Evolutionary conservation across 139 green algal species (phyloP).

Genomic region (Coccomyxa sp.): DNA sequence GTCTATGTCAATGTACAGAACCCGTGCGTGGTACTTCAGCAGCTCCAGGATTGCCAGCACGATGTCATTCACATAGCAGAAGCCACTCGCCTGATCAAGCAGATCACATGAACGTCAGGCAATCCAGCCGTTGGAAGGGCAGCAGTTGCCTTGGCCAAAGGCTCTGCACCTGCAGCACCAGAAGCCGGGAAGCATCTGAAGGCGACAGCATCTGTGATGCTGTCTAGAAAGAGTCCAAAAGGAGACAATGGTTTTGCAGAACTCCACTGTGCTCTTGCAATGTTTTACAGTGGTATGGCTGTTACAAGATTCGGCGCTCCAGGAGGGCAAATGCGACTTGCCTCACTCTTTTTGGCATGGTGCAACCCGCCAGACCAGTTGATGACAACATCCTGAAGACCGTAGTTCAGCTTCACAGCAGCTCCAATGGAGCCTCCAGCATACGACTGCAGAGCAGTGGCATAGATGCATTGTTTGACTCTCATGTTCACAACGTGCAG

Average conservation of each 20-base stretch:
- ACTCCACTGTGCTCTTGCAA: no score
- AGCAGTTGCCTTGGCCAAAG: no score
- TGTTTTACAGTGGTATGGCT: no score
- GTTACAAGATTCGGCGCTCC: no score
- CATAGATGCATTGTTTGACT: neutral
- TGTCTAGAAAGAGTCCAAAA: no score
- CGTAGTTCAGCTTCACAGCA: constrained; percentile 87
- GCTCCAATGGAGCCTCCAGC: constrained; percentile 84
- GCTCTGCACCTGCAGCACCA: no score
- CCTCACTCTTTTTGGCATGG: constrained; percentile 89
- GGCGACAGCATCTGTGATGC: no score
- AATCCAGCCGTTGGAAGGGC: neutral
- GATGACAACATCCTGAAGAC: constrained; percentile 81
- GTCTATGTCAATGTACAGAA: constrained; percentile 85
- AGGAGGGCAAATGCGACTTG: no score
- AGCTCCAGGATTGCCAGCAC: constrained; percentile 96
- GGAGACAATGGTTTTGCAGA: no score
- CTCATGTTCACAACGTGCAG: neutral
- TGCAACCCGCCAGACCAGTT: constrained; percentile 98
- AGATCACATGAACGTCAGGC: no score
- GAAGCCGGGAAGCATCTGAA: no score
- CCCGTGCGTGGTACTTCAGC: constrained; percentile 74
- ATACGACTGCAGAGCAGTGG: constrained; percentile 49
- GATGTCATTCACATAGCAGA: constrained; percentile 99
- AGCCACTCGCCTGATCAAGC: constrained; percentile 60